Base-by-base conservation (phyloP, 495 filamentous ascomycete species). In the Penicillium samsonianum region DNA sequence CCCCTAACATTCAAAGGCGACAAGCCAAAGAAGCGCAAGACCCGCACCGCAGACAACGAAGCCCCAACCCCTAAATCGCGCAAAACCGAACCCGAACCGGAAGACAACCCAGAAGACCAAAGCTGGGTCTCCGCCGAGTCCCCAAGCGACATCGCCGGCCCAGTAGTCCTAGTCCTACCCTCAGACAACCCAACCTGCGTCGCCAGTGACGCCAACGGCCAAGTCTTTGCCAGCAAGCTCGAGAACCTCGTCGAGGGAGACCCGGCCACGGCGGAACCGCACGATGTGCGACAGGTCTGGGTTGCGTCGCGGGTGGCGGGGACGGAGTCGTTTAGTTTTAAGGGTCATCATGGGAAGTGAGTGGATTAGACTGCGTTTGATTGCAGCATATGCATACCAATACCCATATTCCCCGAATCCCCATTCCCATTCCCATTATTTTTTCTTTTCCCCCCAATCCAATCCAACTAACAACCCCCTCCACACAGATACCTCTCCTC, bases 241-340 rank as follows among this genome's bases (percentile, higher is more conserved):
- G 90, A 92, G 75, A 95, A 96, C 66, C 85, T 96, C 22, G 74
- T 93, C 42, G 90, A 94, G 52, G 84, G 80, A 20, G 86, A 93
- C 73, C 84, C 89, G 5, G 57, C 75, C 16, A 95, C 85, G 4
- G 91, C 93, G 31, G 94, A 97, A 72, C 94, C 94, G 45, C 91
- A 96, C 64, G 90, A 96, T 71, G 90, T 98, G 20, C 79, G 92
- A 58, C 92, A 97, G 74, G 94, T 98, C 19, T 98, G 92, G 92
- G 82, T 97, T 53, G 92, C 90, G 51, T 96, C 89, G 60, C 79
- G 80, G 57, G 87, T 96, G 17, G 87, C 90, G 5, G 94, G 94
- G 4, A 90, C 86, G 10, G 91, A 95, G 57, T 78, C 72, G 23
- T 85, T 87, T 63, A 89, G 87, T 55, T 90, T 98, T 68, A 96